A percentile compares a stretch with the other conserved stretches of the same genome.
Conservation (phyloP, 768 basidiomycete genomes). For the Collybia nuda region DNA sequence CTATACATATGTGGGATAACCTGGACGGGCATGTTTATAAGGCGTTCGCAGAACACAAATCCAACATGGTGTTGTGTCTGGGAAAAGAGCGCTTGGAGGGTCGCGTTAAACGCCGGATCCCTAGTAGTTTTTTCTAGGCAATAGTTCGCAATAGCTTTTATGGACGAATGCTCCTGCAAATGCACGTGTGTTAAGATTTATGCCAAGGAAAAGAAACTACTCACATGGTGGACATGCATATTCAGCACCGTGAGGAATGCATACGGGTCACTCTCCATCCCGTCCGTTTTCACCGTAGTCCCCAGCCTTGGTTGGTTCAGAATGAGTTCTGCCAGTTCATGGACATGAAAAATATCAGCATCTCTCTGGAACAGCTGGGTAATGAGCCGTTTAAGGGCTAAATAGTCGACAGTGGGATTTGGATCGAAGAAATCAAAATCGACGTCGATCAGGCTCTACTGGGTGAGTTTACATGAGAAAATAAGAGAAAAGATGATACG, state of each 20-base stretch:
- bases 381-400: conserved; percentile 77
- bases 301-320: conserved; percentile 75
- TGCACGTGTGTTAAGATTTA: not conserved
- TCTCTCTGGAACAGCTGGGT: conserved; percentile 73
- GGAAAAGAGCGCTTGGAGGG: conserved; percentile 55
- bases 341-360: conserved; percentile 66
- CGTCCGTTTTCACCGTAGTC: conserved; percentile 91
- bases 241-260: conserved; percentile 85
- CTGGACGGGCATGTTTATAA: conserved; percentile 96
- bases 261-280: conserved; percentile 84
- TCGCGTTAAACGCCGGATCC: conserved; percentile 48
- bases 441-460: conserved; percentile 74
- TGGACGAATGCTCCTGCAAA: conserved; percentile 62
- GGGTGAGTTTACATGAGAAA: conserved; percentile 15
- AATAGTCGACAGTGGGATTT: conserved; percentile 79
- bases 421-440: conserved; percentile 95
- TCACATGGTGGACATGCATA: conserved; percentile 55
- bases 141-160: conserved; percentile 71
- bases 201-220: conserved; percentile 28
- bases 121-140: conserved; percentile 52
- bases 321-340: conserved; percentile 79
- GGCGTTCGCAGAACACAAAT: conserved; percentile 81
- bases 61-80: conserved; percentile 64
- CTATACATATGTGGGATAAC: conserved; percentile 89
- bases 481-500: not conserved